Percentiles rank a stretch among this genome's conserved stretches.
Evolutionary conservation across 2,329 filamentous ascomycete species (phyloP).

Genomic region (Aspergillus tubingensis): DNA sequence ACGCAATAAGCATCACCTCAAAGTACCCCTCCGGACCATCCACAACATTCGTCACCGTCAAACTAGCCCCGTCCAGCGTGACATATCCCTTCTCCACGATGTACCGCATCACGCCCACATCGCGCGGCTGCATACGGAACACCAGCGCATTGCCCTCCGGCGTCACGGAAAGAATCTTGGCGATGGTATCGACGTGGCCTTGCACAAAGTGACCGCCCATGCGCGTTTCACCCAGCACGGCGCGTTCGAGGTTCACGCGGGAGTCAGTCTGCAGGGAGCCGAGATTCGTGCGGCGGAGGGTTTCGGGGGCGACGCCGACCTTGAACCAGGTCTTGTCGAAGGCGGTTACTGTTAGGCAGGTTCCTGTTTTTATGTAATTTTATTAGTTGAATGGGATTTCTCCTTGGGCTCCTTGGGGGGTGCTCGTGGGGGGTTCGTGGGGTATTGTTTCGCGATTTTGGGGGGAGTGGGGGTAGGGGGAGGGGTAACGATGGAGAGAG

Average conservation of each 20-base stretch:
- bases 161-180: slow-evolving; percentile 69
- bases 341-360: slow-evolving; percentile 88
- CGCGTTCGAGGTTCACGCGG: slow-evolving; percentile 88
- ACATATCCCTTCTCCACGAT: slow-evolving; percentile 97
- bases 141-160: slow-evolving; percentile 89
- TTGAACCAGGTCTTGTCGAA: slow-evolving; percentile 71
- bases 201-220: slow-evolving; percentile 99
- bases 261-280: slow-evolving; percentile 67
- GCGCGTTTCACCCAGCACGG: slow-evolving; percentile 84
- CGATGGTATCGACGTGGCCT: slow-evolving; percentile 91
- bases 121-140: slow-evolving; percentile 75
- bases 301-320: slow-evolving; percentile 93
- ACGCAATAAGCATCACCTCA: slow-evolving; percentile 97
- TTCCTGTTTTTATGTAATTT: slow-evolving; percentile 47
- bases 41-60: slow-evolving; percentile 86
- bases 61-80: slow-evolving; percentile 87
- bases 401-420: too few relatives aligned
- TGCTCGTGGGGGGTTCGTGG: neutral
- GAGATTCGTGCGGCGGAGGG: slow-evolving; percentile 93
- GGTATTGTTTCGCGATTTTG: neutral
- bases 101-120: slow-evolving; percentile 73
- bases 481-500: neutral
- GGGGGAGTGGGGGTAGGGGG: neutral
- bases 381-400: neutral
- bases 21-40: slow-evolving; percentile 78